Conservation (phyloP, 78 protist genomes). For the Guillardia theta region DNA sequence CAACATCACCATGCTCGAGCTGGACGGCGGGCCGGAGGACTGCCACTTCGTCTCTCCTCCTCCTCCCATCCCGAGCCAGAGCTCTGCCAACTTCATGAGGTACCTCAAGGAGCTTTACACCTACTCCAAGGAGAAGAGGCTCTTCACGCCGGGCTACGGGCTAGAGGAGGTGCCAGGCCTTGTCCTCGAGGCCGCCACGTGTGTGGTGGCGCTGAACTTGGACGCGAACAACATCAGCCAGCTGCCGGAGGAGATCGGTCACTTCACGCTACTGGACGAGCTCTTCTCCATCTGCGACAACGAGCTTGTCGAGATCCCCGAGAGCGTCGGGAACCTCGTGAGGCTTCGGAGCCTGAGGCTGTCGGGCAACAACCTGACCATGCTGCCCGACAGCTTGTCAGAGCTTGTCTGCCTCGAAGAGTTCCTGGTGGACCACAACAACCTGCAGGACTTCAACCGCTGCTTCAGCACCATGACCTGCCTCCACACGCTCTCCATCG, state of each 20-base stretch:
- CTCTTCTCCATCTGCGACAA: background rate
- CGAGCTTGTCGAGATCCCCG: background rate
- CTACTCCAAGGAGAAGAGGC: background rate
- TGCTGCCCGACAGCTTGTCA: background rate
- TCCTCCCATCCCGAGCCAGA: background rate
- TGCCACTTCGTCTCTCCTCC: background rate
- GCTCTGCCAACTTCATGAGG: background rate
- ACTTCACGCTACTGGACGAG: constrained; percentile 9
- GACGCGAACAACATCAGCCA: constrained; percentile 6
- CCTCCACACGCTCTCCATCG: background rate
- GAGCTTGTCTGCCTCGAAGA: background rate
- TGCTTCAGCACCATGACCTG: constrained; percentile 22
- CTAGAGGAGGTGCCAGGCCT: background rate
- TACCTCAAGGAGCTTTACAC: background rate
- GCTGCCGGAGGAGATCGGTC: background rate
- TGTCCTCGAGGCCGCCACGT: background rate
- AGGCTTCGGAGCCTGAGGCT: background rate
- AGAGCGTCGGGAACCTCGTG: background rate
- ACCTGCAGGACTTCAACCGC: background rate
- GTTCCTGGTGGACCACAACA: background rate
- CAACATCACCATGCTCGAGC: background rate
- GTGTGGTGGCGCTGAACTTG: background rate
- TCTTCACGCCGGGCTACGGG: background rate
- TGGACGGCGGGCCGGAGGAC: background rate
- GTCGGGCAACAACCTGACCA: background rate